Evolutionary conservation across 2,329 filamentous ascomycete species (phyloP), one percentile per base, ranked within the genome.

Genomic region (Periconia sp.): DNA sequence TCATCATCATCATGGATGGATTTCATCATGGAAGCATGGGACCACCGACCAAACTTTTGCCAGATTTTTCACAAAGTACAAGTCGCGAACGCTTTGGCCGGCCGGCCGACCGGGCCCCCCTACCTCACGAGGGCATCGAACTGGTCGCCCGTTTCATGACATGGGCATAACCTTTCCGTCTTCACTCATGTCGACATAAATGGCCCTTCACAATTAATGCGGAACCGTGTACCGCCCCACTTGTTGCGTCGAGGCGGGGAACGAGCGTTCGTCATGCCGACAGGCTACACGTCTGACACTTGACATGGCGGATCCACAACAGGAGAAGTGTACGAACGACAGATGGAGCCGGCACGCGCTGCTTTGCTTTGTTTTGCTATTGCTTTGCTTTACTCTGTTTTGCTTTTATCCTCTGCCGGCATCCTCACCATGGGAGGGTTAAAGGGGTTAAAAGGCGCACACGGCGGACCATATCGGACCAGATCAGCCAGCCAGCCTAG

Each of bases 151-250:
- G 30, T 47, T 41, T 47, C 45, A 41, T 23, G 27, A 44, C 18
- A 15, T 44, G 19, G 42, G 18, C 33, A n/a, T n/a, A 5, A 37
- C 15, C 15, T n/a, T 14, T 37, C 13, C 33, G 23, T 5, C 8
- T 27, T 27, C 8, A 8, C 43, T 43, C 17, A n/a, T 51, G 41
- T 45, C 41, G 41, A 30, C 17, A 11, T n/a, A 10, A 35, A 35
- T 19, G 5, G 23, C 18, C 13, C 11, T 19, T 37, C 31, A 43
- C 19, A 15, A 45, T 35, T 47, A 17, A 40, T 48, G 45, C 51
- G 46, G 51, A 53, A 49, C 30, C 8, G 41, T 53, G 45, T 49
- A 41, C 53, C 48, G 53, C 40, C 48, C 31, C 9, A 43, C 47
- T 42, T 18, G 23, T 46, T 46, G 6, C 37, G 18, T 18, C 30